Evolutionary conservation across 108 stramenopile genomes (phyloP), one percentile per base, ranked within the genome.

Genomic region (Skeletonema menzelii): DNA sequence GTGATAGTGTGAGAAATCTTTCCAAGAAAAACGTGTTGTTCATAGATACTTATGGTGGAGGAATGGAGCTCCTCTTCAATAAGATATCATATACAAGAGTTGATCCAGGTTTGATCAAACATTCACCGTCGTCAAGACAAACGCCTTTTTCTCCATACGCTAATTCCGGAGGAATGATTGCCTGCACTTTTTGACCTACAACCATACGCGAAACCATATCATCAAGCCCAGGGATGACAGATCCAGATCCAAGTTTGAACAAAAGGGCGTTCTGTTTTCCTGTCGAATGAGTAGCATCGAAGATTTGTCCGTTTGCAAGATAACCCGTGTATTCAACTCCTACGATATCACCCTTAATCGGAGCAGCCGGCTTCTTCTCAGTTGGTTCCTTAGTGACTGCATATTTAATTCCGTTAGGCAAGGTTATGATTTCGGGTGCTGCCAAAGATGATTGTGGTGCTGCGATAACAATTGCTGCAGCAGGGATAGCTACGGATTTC

Each of bases 311-410:
- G 63, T 87, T 86, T 2, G 86, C 58, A 5, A 95, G 73, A 56
- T 95, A 95, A 26, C 94, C 94, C 37, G 94, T 95, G 87, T 92
- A 95, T 56, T 91, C 91, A 66, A 95, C 85, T 26, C 85, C 94
- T 20, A 90, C 85, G 53, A 95, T 89, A 56, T 95, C 94, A 19
- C 90, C 90, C 47, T 76, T 58, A 27, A 78, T 79, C 4, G 94
- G 90, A 35, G 65, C 27, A 10, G 47, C 78, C 55, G 82, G 83
- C 28, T 75, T 63, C 44, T 70, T 70, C 59, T 83, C 82, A 15
- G 56, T 62, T 37, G 85, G 31, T 22, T 70, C 68, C 66, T 90
- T 84, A 7, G 79, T 72, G 8, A 88, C 65, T 2, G 91, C 94
- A 79, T 92, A 95, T 63, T 92, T 95, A 70, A 92, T 83, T 17